Conservation (phyloP, 202 grass and related monocot species). For the Hordeum pubiflorum region DNA sequence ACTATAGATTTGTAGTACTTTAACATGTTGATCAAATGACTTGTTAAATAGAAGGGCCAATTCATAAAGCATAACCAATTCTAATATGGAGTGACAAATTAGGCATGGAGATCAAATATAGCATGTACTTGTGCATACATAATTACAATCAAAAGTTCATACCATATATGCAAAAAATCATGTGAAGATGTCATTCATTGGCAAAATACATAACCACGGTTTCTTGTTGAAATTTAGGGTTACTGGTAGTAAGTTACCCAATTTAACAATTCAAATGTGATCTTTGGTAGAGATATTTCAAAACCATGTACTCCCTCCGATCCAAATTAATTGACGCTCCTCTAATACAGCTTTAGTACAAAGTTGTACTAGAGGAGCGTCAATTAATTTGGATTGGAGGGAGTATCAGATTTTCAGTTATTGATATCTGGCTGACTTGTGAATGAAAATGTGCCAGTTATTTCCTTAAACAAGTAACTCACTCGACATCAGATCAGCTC, state of each 20-base stretch:
- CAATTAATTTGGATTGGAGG: too few relatives aligned
- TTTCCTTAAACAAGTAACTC: background rate
- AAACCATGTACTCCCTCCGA: background rate
- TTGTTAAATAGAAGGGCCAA: constrained; percentile 18
- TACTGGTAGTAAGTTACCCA: background rate
- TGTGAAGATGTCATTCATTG: background rate
- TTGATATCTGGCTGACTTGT: background rate
- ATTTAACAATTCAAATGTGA: background rate
- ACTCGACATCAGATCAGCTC: background rate
- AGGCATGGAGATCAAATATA: constrained; percentile 5
- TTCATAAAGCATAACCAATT: background rate
- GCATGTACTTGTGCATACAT: constrained; percentile 10
- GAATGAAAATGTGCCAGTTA: constrained; percentile 5
- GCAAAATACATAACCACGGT: background rate
- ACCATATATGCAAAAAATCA: background rate
- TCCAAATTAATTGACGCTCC: too few relatives aligned
- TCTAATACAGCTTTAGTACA: too few relatives aligned
- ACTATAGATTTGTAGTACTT: constrained; percentile 5
- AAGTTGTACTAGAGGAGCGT: too few relatives aligned
- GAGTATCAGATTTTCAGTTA: background rate
- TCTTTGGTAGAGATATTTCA: background rate
- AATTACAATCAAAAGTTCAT: background rate
- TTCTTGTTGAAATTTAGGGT: background rate
- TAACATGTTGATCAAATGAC: constrained; percentile 15
- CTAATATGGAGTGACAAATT: constrained; percentile 4